Evolutionary conservation across 345 rosid species (phyloP), one percentile per base, ranked within the genome.

Genomic region (Syzygium jambos): DNA sequence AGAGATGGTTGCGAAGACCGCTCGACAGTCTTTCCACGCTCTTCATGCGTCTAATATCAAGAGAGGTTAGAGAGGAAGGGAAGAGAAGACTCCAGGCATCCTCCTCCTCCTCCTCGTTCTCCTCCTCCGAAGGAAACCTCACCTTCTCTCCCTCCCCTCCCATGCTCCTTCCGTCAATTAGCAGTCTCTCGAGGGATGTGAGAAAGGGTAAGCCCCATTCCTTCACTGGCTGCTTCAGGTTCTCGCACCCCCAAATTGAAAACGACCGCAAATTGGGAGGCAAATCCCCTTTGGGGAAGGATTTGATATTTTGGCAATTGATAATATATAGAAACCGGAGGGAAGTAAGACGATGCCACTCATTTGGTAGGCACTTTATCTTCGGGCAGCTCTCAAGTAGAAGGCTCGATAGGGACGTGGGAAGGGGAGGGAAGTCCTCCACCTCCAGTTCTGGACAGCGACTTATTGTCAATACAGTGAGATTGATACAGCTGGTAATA

Each of bases 321-420:
- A 0, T 0, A 54, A 54, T 54, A 0, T 0, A 0, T 21, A 54
- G 57, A 3, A 0, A 0, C 9, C 3, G 57, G 8, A 54, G 57
- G 57, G 23, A 54, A 22, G 4, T 54, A 54, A 54, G 57, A 54
- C 9, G 57, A 54, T 19, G 4, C 10, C 23, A 54, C 57, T 54
- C 57, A 0, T 49, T 49, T 49, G 51, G 51, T 8, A 54, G 21
- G 7, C 25, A 54, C 57, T 54, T 54, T 54, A 21, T 19, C 25
- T 54, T 54, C 3, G 25, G 25, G 7, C 57, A 54, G 0, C 0
- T 0, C 0, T 0, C 0, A 3, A 54, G 57, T 21, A 0, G 0
- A 3, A 54, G 25, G 0, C 0, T 0, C 9, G 1, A 7, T 7
- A 21, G 25, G 57, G 57, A 6, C 9, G 7, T 54, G 0, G 57